Base-by-base conservation (phyloP, 2,329 filamentous ascomycete species). In the Gnomoniopsis sp. region DNA sequence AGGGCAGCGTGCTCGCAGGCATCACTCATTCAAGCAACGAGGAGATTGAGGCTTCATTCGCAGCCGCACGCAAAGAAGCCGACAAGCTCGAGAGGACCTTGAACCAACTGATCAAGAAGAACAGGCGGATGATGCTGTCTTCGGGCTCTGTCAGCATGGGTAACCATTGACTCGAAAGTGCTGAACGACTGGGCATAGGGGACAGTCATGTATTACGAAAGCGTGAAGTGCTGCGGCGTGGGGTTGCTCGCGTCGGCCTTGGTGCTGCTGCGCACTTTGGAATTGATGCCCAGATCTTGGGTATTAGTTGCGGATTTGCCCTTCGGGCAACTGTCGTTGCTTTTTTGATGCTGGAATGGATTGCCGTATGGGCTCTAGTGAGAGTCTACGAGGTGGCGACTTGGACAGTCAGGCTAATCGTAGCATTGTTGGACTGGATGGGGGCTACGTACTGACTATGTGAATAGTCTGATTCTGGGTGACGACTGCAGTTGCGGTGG, bases 41-140 rank as follows among this genome's bases (percentile, higher is more conserved):
- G 62, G 87, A 89, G 60, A 81, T 85, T 2, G 87, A 89, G 72
- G 74, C 73, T 57, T 81, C 81, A 49, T 74, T 84, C 47, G 65
- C 69, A 22, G 70, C 78, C 41, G 79, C 82, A 30, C 77, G 79
- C 53, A 84, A 81, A 68, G 86, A 88, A 69, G 81, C 82, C 7
- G 85, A 88, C 63, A 81, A 77, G 66, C 69, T 87, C 33, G 85
- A 88, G 72, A 87, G 85, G 75, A 81, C 75, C 48, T 70, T 88
- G 57, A 83, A 83, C 68, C 76, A 79, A 47, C 68, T 87, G 21
- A 79, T 88, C 57, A 83, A 81, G 72, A 82, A 80, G 69, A 89
- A 88, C 67, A 74, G 79, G 57, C 76, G 80, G 53, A 64, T 87
- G 46, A 66, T 86, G 34, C 64, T 59, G 17, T 58, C 62, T n/a